These are phyloP conservation scores for Penicillium olsonii DNA, from an alignment of 2,329 filamentous ascomycete species.

Conservation along the genomic window DNA sequence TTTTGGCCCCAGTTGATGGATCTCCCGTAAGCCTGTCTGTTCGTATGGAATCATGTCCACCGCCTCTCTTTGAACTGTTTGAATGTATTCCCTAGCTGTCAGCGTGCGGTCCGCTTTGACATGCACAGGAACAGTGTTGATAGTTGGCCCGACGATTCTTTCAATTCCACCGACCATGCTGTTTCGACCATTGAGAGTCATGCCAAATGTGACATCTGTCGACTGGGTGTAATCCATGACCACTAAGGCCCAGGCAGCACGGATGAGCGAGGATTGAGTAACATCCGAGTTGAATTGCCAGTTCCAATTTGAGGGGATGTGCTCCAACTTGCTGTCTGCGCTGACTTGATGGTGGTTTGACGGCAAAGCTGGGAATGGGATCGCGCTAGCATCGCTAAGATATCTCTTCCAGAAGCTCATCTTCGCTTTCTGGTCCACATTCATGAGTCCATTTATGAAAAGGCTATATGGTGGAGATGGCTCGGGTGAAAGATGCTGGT, in stretches of 20 bases:
- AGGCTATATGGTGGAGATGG: neutral
- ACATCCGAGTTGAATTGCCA: too few species aligned
- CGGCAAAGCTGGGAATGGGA: too few species aligned
- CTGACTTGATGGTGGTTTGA: too few species aligned
- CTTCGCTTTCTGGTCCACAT: neutral
- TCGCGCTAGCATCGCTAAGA: neutral
- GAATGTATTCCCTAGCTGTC: conserved; percentile 48
- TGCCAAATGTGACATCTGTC: conserved; percentile 44
- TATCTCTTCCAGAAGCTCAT: neutral
- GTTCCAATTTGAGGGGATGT: neutral
- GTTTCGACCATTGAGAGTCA: neutral
- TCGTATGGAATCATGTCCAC: conserved; percentile 60
- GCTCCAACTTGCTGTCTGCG: too few species aligned
- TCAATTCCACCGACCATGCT: conserved; percentile 37
- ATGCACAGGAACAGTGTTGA: conserved; percentile 17
- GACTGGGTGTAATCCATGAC: neutral
- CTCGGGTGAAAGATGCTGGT: neutral
- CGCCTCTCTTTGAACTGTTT: conserved; percentile 54
- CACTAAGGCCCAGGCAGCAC: conserved; percentile 3
- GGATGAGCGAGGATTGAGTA: neutral
- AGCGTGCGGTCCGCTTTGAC: conserved; percentile 25
- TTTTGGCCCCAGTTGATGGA: conserved; percentile 16
- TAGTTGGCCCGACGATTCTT: conserved; percentile 31
- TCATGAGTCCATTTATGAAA: too few species aligned
- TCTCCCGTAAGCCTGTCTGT: conserved; percentile 53